Evolutionary conservation across 768 basidiomycete species (phyloP), one percentile per base, ranked within the genome.

Genomic region (Agrocybe pediades): DNA sequence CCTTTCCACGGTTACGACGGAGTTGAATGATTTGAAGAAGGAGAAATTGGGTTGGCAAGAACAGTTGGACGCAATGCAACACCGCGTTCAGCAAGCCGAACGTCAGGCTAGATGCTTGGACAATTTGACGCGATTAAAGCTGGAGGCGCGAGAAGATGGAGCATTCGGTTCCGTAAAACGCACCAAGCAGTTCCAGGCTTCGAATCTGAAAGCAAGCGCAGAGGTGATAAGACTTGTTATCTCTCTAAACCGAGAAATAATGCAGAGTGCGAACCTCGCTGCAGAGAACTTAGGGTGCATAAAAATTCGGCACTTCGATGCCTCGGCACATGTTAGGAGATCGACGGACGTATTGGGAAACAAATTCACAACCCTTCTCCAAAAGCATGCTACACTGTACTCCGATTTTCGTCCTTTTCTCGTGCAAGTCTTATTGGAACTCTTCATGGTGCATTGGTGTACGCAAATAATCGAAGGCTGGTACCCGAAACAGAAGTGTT

Each of bases 391-490:
- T 16, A 7, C n/a, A 8, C 56, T 26, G 33, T 43, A 45, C 7
- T 24, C 40, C 6, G 41, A 49, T 9, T 59, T 61, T 43, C 51
- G 48, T 24, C 19, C 48, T 16, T 52, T 64, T 16, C 45, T 66
- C 7, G 51, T 62, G 52, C 61, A 62, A 43, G 58, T 54, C 21
- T 55, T 60, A 19, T 47, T 66, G 42, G 61, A 66, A 41, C 58
- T 64, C 8, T 64, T 66, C 43, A 57, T 66, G 48, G 62, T 61
- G 1, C 57, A 59, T 41, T 66, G 65, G 65, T 62, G 62, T 52
- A 55, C 56, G 19, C 30, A 55, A 2, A 64, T 66, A 19, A 64
- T 60, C 5, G 63, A 66, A 33, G 65, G 57, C 9, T 58, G 33
- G 53, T 66, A 66, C 36, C 65, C 65, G 8, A 51, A 53, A 17